Evolutionary conservation across 108 stramenopile genomes (phyloP).

Genomic region (Thalassiosira profunda): DNA sequence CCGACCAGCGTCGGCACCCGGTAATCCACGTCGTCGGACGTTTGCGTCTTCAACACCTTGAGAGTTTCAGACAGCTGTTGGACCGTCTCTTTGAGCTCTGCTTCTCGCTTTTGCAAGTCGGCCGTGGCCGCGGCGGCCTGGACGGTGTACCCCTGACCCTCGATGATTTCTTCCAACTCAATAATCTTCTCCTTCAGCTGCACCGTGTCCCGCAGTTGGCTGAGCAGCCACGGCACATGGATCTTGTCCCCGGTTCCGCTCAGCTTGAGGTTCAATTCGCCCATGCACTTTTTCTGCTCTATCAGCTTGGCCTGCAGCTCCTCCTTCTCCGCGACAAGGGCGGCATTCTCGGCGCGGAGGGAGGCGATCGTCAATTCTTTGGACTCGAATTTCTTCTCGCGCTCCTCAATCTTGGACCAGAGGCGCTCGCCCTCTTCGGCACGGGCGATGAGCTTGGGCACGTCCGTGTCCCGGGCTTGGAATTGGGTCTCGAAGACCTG

Average conservation of each 20-base stretch:
- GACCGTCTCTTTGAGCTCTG: background rate
- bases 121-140: background rate
- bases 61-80: background rate
- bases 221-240: slow-evolving; percentile 5
- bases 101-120: background rate
- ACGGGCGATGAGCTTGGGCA: slow-evolving; percentile 4
- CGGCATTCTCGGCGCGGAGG: slow-evolving; percentile 1
- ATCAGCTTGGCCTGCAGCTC: background rate
- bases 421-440: slow-evolving; percentile 12
- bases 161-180: slow-evolving; percentile 8
- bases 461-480: background rate
- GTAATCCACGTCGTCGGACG: background rate
- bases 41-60: slow-evolving; percentile 9
- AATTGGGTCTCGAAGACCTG: slow-evolving; percentile 3
- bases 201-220: slow-evolving; percentile 8
- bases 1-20: background rate
- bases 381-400: slow-evolving; percentile 5
- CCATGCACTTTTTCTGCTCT: background rate
- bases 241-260: background rate
- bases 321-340: background rate
- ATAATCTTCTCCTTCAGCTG: slow-evolving; percentile 8
- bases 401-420: slow-evolving; percentile 8
- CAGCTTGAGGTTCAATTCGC: background rate
- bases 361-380: background rate
- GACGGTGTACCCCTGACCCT: slow-evolving; percentile 1